phyloP scores from a whole-genome alignment of 1,284 basidiomycete species.

The Puccinia hordei region DNA sequence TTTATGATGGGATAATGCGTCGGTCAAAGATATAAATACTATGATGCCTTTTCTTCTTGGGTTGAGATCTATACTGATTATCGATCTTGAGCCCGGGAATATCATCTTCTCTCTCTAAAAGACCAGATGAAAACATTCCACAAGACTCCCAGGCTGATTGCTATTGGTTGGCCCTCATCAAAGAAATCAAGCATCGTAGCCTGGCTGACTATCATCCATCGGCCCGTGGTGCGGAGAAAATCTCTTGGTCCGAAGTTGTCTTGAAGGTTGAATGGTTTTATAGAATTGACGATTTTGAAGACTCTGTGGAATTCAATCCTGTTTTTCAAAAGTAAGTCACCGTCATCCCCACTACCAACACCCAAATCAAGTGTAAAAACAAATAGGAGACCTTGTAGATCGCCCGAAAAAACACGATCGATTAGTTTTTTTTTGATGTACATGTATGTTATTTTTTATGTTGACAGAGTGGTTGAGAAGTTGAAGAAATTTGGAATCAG shows the following conservation, averaged over 20 bases:
- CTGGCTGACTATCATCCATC: not conserved
- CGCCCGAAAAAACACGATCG: not conserved
- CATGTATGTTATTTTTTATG: not conserved
- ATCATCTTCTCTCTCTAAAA: not conserved
- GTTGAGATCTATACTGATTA: too few species aligned
- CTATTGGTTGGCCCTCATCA: constrained; percentile 20
- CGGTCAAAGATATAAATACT: not conserved
- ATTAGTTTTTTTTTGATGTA: not conserved
- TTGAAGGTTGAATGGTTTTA: constrained; percentile 35
- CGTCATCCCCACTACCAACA: not conserved
- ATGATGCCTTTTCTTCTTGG: too few species aligned
- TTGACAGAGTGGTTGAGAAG: not conserved
- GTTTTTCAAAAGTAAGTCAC: constrained; percentile 9
- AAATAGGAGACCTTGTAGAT: not conserved
- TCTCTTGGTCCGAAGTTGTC: not conserved
- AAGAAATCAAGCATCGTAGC: constrained; percentile 2
- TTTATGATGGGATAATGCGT: too few species aligned
- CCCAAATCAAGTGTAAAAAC: not conserved
- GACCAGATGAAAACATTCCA: constrained; percentile 12
- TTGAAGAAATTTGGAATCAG: constrained; percentile 27
- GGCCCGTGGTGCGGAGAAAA: too few species aligned
- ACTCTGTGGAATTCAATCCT: not conserved
- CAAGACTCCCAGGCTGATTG: not conserved
- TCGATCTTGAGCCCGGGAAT: not conserved
- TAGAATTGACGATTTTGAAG: constrained; percentile 9